Base-by-base conservation (phyloP, 495 filamentous ascomycete species). In the Entonaema liquescens region DNA sequence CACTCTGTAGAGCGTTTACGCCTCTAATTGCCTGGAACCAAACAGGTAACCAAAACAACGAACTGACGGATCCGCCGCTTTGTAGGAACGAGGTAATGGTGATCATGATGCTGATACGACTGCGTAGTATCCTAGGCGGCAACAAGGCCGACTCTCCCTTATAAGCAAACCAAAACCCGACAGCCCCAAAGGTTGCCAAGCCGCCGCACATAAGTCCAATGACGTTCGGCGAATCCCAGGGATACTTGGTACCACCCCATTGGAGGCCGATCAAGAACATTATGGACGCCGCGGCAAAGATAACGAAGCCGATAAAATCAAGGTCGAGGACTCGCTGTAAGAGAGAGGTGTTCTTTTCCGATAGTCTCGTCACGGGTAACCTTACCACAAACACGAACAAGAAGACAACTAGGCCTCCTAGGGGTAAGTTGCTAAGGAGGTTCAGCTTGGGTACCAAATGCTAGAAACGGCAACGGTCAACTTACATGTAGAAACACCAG, bases 21-120 rank as follows among this genome's bases (percentile, higher is more conserved):
- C 79, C 81, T 62, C 83, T 81, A 71, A 88, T 84, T 4, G 83
- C 83, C 74, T 92, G 91, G 75, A 92, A 91, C 83, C 87, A 92
- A 54, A 91, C 84, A 1, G 89, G 88, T 0, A 91, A 73, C 61
- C 86, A 88, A 68, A 69, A 73, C 2, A 75, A 19, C 2, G 69
- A 35, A 28, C 52, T 67, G 31, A 77, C 59, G 23, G 64, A 70
- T 1, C 65, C 71, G 19, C 70, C 68, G 35, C 61, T 68, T 31
- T 74, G 63, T 21, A 74, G 61, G 11, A 76, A 73, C 44, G 71
- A 59, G 3, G 66, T 67, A 28, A 78, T 54, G 25, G 55, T 65
- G 67, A 77, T 78, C 64, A 71, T 75, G 54, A 68, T 74, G 55
- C 75, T 74, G 1, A 72, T 60, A 2, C 77, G 67, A n/a, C 67